Base-by-base conservation (phyloP, 768 basidiomycete species). In the Phanerodontia chrysosporium region DNA sequence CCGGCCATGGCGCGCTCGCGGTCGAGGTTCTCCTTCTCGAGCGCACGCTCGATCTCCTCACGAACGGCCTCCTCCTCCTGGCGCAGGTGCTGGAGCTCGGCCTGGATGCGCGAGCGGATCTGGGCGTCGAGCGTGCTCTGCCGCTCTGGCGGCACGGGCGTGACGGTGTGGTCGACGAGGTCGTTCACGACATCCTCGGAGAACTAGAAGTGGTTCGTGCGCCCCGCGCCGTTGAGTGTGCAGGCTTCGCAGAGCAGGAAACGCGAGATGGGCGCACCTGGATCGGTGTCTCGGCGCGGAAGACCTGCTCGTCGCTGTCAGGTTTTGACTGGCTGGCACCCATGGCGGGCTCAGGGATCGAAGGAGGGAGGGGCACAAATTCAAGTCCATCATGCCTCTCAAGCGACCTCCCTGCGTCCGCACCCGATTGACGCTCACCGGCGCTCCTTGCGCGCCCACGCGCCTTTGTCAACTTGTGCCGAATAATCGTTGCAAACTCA, bases 1-100 rank as follows among this genome's bases (percentile, higher is more conserved):
- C 79, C 82, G 16, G 78, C 78, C 76, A 81, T 78, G 27, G 72
- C 70, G 64, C 76, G 79, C 73, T 94, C 92, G 58, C 81, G 80
- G 71, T 93, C 89, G 52, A 95, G 71, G 73, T 95, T 95, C 76
- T 95, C 92, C 75, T 86, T 88, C 76, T 95, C 89, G 49, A 95
- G 76, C 1, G 89, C 90, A 30, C 70, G 75, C 66, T 90, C 87
- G 32, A 95, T 92, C 74, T 92, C 83, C 49, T 77, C 74, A 45
- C 81, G 83, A 12, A 95, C 85, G 35, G 75, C 70, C 59, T 84
- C 83, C 70, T 92, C 92, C 67, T 91, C 85, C 28, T 78, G 74
- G 30, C 82, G 85, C 63, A 95, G 76, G 42, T 80, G 80, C 28
- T 78, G 72, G 18, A 92, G 75, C 70, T 92, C 91, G 42, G 76